Base-by-base conservation (phyloP, 2,329 filamentous ascomycete genomes). In the Fusarium musae region DNA sequence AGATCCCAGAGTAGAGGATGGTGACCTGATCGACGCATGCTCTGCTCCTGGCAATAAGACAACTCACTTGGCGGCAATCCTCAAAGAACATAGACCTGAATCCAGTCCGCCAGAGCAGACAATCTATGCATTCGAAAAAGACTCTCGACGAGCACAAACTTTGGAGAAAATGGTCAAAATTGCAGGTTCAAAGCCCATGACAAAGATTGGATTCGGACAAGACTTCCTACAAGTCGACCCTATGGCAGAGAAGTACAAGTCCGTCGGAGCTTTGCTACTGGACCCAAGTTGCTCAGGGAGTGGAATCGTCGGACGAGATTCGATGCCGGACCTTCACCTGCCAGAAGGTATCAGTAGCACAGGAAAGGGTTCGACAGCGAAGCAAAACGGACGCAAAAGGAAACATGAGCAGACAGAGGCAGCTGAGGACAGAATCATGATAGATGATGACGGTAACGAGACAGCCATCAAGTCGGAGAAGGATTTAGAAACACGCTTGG, bases 31-130 rank as follows among this genome's bases (percentile, higher is more conserved):
- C n/a, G 96, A 99, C 81, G 93, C 93, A 1, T 98, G 96, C 80
- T 94, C 96, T 0, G 96, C 96, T 2, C 96, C 96, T 3, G 96
- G 96, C 10, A 99, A 99, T 82, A 99, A 99, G 83, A 98, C 96
- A 3, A 98, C 96, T 12, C 96, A 98, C 81, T 84, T 97, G 52
- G 95, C 95, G 1, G 93, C 94, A 4, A 89, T 98, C 9, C 78
- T 96, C 54, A 85, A 80, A 59, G 83, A 82, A 54, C 83, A 83
- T 59, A 79, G 79, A 6, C 81, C 82, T 1, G 84, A 82, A 44
- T 80, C 79, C 67, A 80, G 78, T 26, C 80, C 76, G 36, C 73
- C 66, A 23, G 69, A 75, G 36, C 81, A 83, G 52, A 80, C 74
- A 3, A 91, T 99, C 30, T 91, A 91, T 74, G 94, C 94, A 0